These are phyloP conservation scores for Dryas alaskensis DNA, from an alignment of 306 rosid genomes.

Conservation along the genomic window DNA sequence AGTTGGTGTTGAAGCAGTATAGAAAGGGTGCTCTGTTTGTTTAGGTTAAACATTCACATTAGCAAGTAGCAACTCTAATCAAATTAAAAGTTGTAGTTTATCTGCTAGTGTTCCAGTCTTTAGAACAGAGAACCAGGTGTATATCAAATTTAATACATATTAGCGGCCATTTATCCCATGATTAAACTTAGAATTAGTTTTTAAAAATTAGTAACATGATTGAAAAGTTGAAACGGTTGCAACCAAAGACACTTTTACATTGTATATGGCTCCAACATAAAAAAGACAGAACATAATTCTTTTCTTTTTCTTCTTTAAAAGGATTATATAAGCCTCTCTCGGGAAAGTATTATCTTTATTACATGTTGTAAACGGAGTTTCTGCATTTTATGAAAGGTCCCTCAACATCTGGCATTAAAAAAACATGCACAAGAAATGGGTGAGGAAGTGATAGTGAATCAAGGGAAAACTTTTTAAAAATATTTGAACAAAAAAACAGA, in stretches of 20 bases:
- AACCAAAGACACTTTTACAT: too few relatives aligned
- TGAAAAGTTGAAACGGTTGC: background rate
- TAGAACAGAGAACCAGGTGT: background rate
- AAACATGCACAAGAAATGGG: background rate
- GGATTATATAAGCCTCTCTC: background rate
- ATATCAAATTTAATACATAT: background rate
- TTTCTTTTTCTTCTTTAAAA: too few relatives aligned
- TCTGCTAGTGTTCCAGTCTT: background rate
- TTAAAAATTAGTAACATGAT: background rate
- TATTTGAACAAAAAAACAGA: background rate
- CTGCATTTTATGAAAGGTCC: background rate
- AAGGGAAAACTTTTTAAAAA: background rate
- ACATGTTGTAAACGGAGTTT: too few relatives aligned
- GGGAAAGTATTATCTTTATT: background rate
- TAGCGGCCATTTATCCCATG: background rate
- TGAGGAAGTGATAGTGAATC: constrained; percentile 2
- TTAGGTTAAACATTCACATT: background rate
- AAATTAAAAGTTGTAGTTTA: background rate
- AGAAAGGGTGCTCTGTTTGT: background rate
- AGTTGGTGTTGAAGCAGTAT: background rate
- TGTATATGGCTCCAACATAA: too few relatives aligned
- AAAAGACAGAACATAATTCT: too few relatives aligned
- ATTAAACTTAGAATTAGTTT: too few relatives aligned
- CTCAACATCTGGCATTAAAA: background rate
- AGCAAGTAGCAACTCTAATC: background rate